Evolutionary conservation across 495 filamentous ascomycete genomes (phyloP).

Genomic region (Aspergillus homomorphus): DNA sequence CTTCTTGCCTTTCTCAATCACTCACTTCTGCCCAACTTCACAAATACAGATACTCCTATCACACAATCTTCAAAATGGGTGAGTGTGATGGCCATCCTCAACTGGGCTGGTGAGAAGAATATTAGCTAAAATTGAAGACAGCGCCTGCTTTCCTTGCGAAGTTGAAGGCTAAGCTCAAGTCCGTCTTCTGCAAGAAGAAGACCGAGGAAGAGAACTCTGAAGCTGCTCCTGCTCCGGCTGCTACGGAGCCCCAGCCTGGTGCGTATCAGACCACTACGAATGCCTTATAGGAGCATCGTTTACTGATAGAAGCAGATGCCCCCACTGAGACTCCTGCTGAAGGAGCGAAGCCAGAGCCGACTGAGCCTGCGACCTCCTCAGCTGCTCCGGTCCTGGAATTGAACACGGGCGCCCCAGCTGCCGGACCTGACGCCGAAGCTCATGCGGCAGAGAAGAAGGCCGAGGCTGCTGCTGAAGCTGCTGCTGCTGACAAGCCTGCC

Average conservation of each 20-base stretch:
- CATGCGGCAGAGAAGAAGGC: slow-evolving; percentile 17
- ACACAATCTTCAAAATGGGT: not conserved
- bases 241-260: slow-evolving; percentile 4
- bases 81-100: not conserved
- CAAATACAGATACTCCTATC: not conserved
- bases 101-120: not conserved
- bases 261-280: not conserved
- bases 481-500: slow-evolving; percentile 18
- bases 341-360: not conserved
- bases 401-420: slow-evolving; percentile 4
- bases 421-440: slow-evolving; percentile 3
- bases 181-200: slow-evolving; percentile 32
- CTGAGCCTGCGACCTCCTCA: not conserved
- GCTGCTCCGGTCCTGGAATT: not conserved
- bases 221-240: slow-evolving; percentile 13
- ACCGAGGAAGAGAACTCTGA: slow-evolving; percentile 10
- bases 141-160: slow-evolving; percentile 22
- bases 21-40: not conserved
- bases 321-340: slow-evolving; percentile 4
- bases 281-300: too few relatives aligned
- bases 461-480: slow-evolving; percentile 14
- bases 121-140: slow-evolving; percentile 14
- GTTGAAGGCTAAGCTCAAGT: slow-evolving; percentile 32
- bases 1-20: not conserved
- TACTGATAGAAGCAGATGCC: not conserved